These are phyloP conservation scores for Aethionema arabicum DNA, from an alignment of 345 rosid species.

Conservation along the genomic window DNA sequence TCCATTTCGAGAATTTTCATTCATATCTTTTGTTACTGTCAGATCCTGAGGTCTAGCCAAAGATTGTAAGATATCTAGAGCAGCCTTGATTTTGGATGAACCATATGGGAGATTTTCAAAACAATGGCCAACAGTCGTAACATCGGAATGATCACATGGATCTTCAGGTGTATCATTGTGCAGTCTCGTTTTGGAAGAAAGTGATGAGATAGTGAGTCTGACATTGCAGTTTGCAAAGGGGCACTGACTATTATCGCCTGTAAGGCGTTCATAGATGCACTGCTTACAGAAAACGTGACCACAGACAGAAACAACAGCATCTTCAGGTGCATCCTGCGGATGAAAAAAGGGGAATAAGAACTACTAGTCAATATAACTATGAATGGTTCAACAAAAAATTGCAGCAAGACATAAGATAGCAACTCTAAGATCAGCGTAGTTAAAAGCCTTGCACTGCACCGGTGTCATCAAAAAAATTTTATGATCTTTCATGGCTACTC, in stretches of 20 bases:
- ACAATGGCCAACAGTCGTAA: conserved; percentile 34
- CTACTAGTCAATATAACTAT: conserved; percentile 4
- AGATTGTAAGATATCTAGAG: conserved; percentile 72
- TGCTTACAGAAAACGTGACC: conserved; percentile 96
- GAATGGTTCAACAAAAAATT: neutral
- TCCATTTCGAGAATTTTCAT: conserved; percentile 31
- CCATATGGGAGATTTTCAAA: conserved; percentile 36
- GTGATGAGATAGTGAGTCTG: conserved; percentile 50
- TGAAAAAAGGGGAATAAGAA: conserved; percentile 15
- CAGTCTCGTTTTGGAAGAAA: conserved; percentile 54
- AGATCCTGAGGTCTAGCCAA: conserved; percentile 47
- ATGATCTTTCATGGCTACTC: conserved; percentile 3
- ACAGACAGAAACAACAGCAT: conserved; percentile 84
- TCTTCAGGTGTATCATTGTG: conserved; percentile 44
- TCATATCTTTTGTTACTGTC: conserved; percentile 21
- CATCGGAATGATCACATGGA: conserved; percentile 37
- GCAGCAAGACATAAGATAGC: neutral
- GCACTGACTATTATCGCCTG: conserved; percentile 72
- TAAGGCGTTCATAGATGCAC: conserved; percentile 75
- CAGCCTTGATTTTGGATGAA: conserved; percentile 92
- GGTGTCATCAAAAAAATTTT: neutral
- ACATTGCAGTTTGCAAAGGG: conserved; percentile 62
- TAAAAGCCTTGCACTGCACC: neutral
- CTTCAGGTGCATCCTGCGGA: conserved; percentile 91
- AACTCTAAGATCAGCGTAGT: neutral